phyloP scores from a whole-genome alignment of 2,329 filamentous ascomycete genomes.

The Amesomyces nigricolor region DNA sequence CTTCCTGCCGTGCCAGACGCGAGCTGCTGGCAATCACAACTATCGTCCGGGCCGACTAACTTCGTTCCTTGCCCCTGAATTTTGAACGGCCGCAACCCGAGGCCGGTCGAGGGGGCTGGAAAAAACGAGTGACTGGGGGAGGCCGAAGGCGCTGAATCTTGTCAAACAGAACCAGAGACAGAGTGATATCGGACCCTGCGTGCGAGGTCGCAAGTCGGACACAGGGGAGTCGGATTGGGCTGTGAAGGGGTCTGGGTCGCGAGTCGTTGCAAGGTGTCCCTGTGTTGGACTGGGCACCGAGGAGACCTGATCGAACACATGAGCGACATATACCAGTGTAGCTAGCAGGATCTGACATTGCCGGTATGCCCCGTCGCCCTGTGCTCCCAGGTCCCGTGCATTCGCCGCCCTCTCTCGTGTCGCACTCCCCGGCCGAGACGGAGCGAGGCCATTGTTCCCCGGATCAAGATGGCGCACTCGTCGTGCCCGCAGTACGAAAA shows the following conservation, averaged over 20 bases:
- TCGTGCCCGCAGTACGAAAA: not conserved
- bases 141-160: not conserved
- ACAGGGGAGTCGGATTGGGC: not conserved
- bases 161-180: not conserved
- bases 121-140: not conserved
- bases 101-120: not conserved
- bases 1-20: not conserved
- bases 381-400: slow-evolving; percentile 6
- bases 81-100: not conserved
- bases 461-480: slow-evolving; percentile 4
- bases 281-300: slow-evolving; percentile 2
- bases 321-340: slow-evolving; percentile 20
- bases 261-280: not conserved
- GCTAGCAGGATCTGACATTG: slow-evolving; percentile 2
- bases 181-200: not conserved
- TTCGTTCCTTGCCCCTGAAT: not conserved
- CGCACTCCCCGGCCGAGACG: slow-evolving; percentile 11
- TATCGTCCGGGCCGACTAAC: not conserved
- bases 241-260: not conserved
- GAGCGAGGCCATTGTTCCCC: slow-evolving; percentile 4
- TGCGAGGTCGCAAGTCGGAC: not conserved
- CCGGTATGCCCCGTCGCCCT: not conserved
- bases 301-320: slow-evolving; percentile 15
- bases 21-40: not conserved
- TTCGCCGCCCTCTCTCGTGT: slow-evolving; percentile 2